A percentile compares a stretch with the other conserved stretches of the same genome.
phyloP scores from a whole-genome alignment of 441 rosid species.

The Pelargonium citronellum region DNA sequence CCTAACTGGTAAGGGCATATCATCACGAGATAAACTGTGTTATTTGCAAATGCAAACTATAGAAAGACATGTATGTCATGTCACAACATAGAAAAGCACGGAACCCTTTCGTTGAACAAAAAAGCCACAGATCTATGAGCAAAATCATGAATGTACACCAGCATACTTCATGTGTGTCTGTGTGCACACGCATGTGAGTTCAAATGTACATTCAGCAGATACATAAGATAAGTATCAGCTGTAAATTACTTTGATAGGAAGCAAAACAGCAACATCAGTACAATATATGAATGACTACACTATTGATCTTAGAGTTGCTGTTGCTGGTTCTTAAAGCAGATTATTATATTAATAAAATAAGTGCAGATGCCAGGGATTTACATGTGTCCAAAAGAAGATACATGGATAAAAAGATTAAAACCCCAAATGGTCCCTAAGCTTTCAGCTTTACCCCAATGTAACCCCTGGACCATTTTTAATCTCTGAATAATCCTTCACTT shows the following conservation, averaged over 20 bases:
- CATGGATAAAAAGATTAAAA: too few species aligned
- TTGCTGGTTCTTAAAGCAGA: background rate
- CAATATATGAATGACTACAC: background rate
- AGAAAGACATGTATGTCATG: background rate
- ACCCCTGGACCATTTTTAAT: too few species aligned
- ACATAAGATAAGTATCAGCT: too few species aligned
- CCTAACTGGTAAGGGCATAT: too few species aligned
- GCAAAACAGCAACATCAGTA: background rate
- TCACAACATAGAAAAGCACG: background rate
- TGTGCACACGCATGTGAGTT: background rate
- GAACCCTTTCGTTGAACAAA: too few species aligned
- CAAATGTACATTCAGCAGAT: too few species aligned
- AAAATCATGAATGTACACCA: background rate
- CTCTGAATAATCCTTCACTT: too few species aligned
- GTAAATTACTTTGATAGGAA: background rate
- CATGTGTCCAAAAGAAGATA: background rate
- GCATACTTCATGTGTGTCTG: background rate
- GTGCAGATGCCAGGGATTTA: background rate
- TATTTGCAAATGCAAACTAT: background rate
- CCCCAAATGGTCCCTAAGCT: too few species aligned
- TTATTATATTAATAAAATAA: background rate
- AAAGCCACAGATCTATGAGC: background rate
- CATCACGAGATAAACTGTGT: background rate
- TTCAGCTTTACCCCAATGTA: too few species aligned
- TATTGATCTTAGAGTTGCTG: background rate